Evolutionary conservation across 192 early-diverging fungal species (phyloP).

Genomic region (Linnemannia zychae): DNA sequence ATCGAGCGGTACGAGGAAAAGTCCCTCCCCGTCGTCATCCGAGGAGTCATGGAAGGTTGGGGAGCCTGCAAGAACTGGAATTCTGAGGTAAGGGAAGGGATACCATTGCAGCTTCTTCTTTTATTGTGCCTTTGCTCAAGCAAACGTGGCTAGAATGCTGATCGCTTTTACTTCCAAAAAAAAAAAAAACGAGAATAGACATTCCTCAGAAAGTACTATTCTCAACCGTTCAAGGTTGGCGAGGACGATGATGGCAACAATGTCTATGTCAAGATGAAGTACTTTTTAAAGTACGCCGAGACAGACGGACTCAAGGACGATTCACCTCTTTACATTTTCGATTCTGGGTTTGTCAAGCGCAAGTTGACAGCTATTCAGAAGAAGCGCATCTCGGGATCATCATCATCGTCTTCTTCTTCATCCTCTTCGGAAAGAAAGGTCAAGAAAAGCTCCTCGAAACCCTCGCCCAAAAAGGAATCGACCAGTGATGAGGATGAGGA

Average conservation of each 20-base stretch:
- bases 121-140: not conserved
- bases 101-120: not conserved
- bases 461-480: not conserved
- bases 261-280: constrained; percentile 73
- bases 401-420: constrained; percentile 38
- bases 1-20: constrained; percentile 66
- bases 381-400: constrained; percentile 39
- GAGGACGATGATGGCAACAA: constrained; percentile 82
- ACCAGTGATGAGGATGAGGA: constrained; percentile 13
- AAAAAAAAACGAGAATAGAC: constrained; percentile 26
- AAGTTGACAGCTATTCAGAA: constrained; percentile 48
- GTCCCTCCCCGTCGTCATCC: constrained; percentile 72
- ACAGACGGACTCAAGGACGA: constrained; percentile 70
- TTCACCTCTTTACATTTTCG: constrained; percentile 87
- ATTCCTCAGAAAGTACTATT: constrained; percentile 64
- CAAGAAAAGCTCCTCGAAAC: not conserved
- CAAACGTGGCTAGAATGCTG: not conserved
- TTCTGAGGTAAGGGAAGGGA: constrained; percentile 50
- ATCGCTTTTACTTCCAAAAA: not conserved
- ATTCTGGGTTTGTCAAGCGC: constrained; percentile 72
- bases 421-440: constrained; percentile 12
- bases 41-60: constrained; percentile 69
- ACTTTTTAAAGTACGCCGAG: constrained; percentile 70
- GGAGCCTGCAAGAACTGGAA: constrained; percentile 68
- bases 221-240: constrained; percentile 83